Conservation (phyloP, 352 stramenopile species). For the Pythium grandisporangium region DNA sequence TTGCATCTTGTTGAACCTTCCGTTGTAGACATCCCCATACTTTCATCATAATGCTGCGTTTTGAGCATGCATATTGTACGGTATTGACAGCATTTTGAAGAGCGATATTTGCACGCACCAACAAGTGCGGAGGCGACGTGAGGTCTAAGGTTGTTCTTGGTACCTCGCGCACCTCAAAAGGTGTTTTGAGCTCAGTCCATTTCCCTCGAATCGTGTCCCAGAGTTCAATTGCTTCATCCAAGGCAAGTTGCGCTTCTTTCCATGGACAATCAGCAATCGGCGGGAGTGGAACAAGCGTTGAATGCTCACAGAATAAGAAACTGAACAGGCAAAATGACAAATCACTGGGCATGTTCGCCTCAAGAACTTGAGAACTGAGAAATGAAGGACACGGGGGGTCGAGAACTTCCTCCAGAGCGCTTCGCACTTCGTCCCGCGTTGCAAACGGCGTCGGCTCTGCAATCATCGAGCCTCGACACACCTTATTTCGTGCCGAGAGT, state of each 20-base stretch:
- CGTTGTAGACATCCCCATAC: constrained; percentile 45
- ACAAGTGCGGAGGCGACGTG: constrained; percentile 26
- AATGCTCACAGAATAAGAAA: constrained; percentile 51
- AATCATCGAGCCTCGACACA: too few relatives aligned
- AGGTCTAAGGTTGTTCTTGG: constrained; percentile 26
- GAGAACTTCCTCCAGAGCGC: constrained; percentile 24
- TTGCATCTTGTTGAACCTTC: constrained; percentile 43
- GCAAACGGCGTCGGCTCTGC: constrained; percentile 29
- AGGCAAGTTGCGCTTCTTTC: constrained; percentile 35
- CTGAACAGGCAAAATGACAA: constrained; percentile 48
- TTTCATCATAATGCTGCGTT: constrained; percentile 34
- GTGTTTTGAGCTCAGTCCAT: constrained; percentile 49
- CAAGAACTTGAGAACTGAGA: constrained; percentile 24
- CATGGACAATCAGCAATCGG: constrained; percentile 22
- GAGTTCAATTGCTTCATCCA: constrained; percentile 29
- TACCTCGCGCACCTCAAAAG: constrained; percentile 46
- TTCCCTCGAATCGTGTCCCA: constrained; percentile 39
- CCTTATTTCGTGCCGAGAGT: too few relatives aligned
- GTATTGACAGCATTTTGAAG: constrained; percentile 67
- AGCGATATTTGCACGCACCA: constrained; percentile 42
- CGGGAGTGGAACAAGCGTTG: constrained; percentile 15
- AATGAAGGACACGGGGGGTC: constrained; percentile 30
- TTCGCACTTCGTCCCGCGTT: constrained; percentile 28
- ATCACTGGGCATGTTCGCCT: constrained; percentile 28
- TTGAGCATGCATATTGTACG: constrained; percentile 62